These are phyloP conservation scores for Intubia oerlemansii DNA, from an alignment of 2,329 filamentous ascomycete genomes.

Conservation along the genomic window DNA sequence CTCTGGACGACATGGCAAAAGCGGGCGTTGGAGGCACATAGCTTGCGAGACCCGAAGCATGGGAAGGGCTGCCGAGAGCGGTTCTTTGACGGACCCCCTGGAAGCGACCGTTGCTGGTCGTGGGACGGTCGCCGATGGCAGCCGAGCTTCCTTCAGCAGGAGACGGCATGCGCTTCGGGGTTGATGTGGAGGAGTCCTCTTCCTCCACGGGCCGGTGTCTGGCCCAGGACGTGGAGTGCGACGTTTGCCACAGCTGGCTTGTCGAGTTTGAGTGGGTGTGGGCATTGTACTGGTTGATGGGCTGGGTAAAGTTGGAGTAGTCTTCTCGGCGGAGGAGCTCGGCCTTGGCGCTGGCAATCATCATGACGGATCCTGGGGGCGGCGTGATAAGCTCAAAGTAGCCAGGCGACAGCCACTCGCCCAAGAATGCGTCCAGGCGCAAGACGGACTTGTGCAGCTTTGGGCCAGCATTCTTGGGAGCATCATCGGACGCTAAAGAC, in stretches of 20 bases:
- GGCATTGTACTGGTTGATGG: conserved; percentile 11
- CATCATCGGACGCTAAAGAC: too few relatives aligned
- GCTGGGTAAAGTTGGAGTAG: conserved; percentile 26
- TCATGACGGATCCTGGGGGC: conserved; percentile 65
- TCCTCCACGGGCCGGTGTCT: too few relatives aligned
- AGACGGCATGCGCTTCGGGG: neutral
- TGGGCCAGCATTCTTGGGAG: too few relatives aligned
- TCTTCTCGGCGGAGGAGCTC: conserved; percentile 64
- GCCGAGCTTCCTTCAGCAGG: conserved; percentile 1
- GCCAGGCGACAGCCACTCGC: conserved; percentile 84
- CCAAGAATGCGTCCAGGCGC: conserved; percentile 77
- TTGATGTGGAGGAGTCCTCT: too few relatives aligned
- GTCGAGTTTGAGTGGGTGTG: conserved; percentile 9
- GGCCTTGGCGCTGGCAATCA: conserved; percentile 76
- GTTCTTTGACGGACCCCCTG: too few relatives aligned
- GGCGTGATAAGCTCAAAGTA: conserved; percentile 89
- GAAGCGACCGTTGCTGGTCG: conserved; percentile 9
- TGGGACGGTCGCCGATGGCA: conserved; percentile 8
- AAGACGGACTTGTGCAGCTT: conserved; percentile 36
- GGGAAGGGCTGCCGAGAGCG: too few relatives aligned
- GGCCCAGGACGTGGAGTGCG: too few relatives aligned
- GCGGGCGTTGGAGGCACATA: conserved; percentile 63
- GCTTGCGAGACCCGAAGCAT: conserved; percentile 13
- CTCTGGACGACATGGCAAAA: conserved; percentile 62
- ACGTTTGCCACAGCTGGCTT: conserved; percentile 18